Percentiles rank a stretch among this genome's conserved stretches.
Evolutionary conservation across 2,329 filamentous ascomycete species (phyloP).

Genomic region (Aspergillus texensis): DNA sequence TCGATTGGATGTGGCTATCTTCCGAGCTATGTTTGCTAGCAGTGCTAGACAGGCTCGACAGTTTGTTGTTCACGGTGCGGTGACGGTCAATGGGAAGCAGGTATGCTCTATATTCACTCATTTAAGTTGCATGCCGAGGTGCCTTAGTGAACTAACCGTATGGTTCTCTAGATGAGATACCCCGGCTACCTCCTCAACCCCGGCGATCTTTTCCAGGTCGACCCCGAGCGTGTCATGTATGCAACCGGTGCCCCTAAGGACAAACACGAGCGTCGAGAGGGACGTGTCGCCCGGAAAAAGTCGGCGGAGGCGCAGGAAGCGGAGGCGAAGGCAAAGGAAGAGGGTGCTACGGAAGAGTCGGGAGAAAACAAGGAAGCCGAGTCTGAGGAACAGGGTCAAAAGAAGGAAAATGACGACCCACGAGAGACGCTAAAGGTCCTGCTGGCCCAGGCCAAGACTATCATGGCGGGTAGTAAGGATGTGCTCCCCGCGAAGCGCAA

Average conservation of each 20-base stretch:
- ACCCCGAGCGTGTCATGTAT: conserved; percentile 82
- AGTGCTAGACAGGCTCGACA: conserved; percentile 91
- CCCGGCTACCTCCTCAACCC: conserved; percentile 94
- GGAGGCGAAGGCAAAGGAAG: conserved; percentile 28
- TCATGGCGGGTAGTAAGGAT: conserved; percentile 57
- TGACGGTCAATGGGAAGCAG: conserved; percentile 96
- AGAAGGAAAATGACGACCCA: conserved; percentile 46
- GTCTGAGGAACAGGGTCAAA: conserved; percentile 28
- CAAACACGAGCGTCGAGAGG: conserved; percentile 41
- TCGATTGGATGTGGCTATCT: conserved; percentile 90
- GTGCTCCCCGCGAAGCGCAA: conserved; percentile 70
- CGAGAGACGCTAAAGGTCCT: conserved; percentile 57
- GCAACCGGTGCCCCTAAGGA: conserved; percentile 78
- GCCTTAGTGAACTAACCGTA: conserved; percentile 8
- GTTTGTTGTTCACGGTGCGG: conserved; percentile 88
- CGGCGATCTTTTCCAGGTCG: conserved; percentile 97
- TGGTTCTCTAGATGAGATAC: conserved; percentile 74
- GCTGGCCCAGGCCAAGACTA: conserved; percentile 60
- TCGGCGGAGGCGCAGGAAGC: conserved; percentile 26
- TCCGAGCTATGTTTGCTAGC: conserved; percentile 89
- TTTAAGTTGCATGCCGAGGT: neutral
- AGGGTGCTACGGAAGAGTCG: conserved; percentile 30
- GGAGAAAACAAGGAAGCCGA: conserved; percentile 32
- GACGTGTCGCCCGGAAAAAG: conserved; percentile 32
- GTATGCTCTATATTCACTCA: conserved; percentile 50